A percentile compares a stretch with the other conserved stretches of the same genome.
Conservation (phyloP, 2,329 filamentous ascomycete species). For the Colletotrichum endophyticum region DNA sequence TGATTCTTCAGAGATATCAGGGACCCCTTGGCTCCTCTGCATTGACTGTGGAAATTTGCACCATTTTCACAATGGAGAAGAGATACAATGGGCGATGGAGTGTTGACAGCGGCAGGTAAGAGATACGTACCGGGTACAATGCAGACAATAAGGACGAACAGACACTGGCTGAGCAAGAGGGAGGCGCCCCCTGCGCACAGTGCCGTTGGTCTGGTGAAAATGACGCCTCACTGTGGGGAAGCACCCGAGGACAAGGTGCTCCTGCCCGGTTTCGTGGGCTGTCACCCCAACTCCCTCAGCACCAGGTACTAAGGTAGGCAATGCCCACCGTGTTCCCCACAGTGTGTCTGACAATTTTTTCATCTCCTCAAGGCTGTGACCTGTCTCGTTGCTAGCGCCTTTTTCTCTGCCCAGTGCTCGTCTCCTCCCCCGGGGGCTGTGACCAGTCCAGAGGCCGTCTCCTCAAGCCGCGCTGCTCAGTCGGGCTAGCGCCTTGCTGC, state of each 20-base stretch:
- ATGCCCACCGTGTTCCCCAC: neutral
- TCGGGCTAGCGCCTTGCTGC: neutral
- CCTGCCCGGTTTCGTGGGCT: neutral
- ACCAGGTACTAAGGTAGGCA: neutral
- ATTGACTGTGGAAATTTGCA: conserved; percentile 19
- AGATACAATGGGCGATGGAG: neutral
- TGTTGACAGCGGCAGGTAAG: neutral
- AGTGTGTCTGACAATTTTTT: neutral
- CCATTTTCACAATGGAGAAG: neutral
- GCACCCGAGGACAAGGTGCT: neutral
- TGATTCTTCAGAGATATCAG: neutral
- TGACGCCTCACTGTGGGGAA: conserved; percentile 1
- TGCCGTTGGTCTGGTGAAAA: neutral
- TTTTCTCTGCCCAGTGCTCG: neutral
- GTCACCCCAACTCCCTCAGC: neutral
- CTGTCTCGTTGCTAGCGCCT: neutral
- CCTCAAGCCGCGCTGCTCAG: neutral
- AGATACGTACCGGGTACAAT: neutral
- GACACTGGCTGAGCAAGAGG: too few relatives aligned
- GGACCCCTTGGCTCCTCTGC: neutral
- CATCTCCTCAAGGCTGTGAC: neutral
- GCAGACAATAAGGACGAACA: neutral
- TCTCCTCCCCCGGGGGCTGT: neutral
- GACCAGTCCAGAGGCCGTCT: neutral
- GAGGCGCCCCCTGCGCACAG: neutral